Evolutionary conservation across 148 eudicot species (phyloP), one percentile per base, ranked within the genome.

Genomic region (Polygonum maritimum): DNA sequence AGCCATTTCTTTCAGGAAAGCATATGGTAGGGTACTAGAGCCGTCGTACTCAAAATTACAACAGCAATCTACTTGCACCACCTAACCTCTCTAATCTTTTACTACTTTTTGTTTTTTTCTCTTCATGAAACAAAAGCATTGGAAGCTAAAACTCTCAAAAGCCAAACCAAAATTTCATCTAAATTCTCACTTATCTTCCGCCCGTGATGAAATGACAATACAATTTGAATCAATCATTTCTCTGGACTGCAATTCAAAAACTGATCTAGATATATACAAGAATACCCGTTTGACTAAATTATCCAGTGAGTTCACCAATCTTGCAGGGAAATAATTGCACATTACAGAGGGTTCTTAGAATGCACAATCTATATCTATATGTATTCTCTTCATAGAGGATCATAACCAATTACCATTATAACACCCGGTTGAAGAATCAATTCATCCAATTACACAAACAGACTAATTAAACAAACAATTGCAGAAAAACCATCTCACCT

Each of bases 401-500:
- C 54, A 49, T n/a, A 22, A 62, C 38, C 38, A 62, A 18, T 5
- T 38, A 26, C 69, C 36, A 62, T 31, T 31, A 8, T 10, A 21
- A 8, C 8, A 7, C 0, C 9, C 47, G 9, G 9, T 57, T 57
- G 21, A 57, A 19, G 63, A 16, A 67, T 67, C 10, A 38, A 67
- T 67, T 1, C n/a, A 35, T 67, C 19, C 9, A 67, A 67, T 31
- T 13, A 33, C 70, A 33, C 40, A 63, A 63, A 63, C 70, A 63
- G 8, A 57, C 33, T 9, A 19, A 7, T 21, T 57, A 19, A 19
- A 57, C 21, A 57, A 10, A 26, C 69, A 63, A 13, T 63, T 63
- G 69, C 40, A 33, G 18, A 31, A 67, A 67, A 67, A 5, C 71
- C 15, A 63, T 63, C 69, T 39, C 11, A 92, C 98, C 97, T 90